Conservation (phyloP, 73 alveolate species). For the Stentor roeselii region DNA sequence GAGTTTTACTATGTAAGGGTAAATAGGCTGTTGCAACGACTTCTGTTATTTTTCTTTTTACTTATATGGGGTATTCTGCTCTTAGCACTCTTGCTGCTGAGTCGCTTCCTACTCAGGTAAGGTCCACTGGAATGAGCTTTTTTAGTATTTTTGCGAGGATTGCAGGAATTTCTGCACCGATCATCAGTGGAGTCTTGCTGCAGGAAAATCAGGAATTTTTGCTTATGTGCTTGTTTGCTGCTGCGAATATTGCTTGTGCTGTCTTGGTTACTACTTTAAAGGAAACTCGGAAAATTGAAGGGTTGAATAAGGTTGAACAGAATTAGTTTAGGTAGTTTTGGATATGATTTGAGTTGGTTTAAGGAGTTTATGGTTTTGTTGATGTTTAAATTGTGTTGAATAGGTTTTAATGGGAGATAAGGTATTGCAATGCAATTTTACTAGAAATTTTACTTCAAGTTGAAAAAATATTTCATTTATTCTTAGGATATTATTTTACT, state of each 20-base stretch:
- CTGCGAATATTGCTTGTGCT: background rate
- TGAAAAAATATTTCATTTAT: too few relatives aligned
- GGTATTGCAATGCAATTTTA: too few relatives aligned
- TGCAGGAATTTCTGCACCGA: background rate
- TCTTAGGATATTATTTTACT: too few relatives aligned
- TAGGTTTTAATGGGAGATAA: too few relatives aligned
- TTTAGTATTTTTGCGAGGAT: background rate
- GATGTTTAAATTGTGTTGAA: too few relatives aligned
- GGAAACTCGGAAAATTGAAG: conserved; percentile 23
- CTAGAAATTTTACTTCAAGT: too few relatives aligned
- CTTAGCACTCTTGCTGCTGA: background rate
- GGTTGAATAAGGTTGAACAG: too few relatives aligned
- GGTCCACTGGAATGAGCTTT: background rate
- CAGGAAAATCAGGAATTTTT: background rate
- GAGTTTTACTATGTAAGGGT: background rate
- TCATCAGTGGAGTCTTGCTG: background rate
- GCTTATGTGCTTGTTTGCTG: background rate
- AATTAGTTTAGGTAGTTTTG: too few relatives aligned
- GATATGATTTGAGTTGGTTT: too few relatives aligned
- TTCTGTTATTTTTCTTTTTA: background rate
- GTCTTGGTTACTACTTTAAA: background rate
- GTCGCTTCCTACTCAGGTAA: background rate
- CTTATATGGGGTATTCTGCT: background rate
- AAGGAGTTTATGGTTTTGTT: too few relatives aligned
- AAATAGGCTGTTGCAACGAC: background rate